Percentiles rank a stretch among this genome's conserved stretches.
These are phyloP conservation scores for Theileria parva DNA, from an alignment of 169 alveolate genomes.

Conservation along the genomic window DNA sequence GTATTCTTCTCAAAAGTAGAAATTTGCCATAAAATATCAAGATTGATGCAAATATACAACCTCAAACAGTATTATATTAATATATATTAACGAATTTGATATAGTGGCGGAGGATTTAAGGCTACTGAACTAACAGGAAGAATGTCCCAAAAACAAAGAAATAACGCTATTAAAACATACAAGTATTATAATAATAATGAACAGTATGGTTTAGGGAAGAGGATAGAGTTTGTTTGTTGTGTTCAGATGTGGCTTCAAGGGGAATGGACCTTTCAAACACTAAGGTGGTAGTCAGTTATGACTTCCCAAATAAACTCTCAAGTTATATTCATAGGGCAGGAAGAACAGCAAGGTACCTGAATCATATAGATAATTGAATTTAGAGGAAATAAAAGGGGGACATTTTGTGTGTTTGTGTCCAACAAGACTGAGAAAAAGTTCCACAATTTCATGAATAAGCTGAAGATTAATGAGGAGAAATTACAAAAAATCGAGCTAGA, in stretches of 20 bases:
- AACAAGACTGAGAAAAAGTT: slow-evolving; percentile 17
- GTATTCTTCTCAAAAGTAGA: slow-evolving; percentile 39
- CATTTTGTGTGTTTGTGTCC: slow-evolving; percentile 22
- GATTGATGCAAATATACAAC: slow-evolving; percentile 35
- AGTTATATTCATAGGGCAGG: slow-evolving; percentile 94
- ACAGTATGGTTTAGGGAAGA: slow-evolving; percentile 15
- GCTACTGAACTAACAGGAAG: slow-evolving; percentile 32
- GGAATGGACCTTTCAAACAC: slow-evolving; percentile 96
- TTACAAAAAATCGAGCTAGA: slow-evolving; percentile 2
- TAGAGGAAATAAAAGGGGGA: slow-evolving; percentile 42
- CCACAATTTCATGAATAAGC: slow-evolving; percentile 6
- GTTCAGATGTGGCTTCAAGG: slow-evolving; percentile 97
- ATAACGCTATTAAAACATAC: slow-evolving; percentile 17
- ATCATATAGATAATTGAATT: no score
- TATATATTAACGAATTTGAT: background rate
- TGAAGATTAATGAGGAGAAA: background rate
- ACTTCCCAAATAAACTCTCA: slow-evolving; percentile 92
- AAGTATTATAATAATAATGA: background rate
- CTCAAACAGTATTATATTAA: slow-evolving; percentile 12
- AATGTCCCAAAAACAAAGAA: slow-evolving; percentile 36
- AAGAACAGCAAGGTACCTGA: slow-evolving; percentile 93
- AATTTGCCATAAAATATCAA: slow-evolving; percentile 31
- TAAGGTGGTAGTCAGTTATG: slow-evolving; percentile 93
- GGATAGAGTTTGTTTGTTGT: slow-evolving; percentile 74
- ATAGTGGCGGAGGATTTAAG: slow-evolving; percentile 4